Evolutionary conservation across 768 basidiomycete genomes (phyloP), one percentile per base, ranked within the genome.

Genomic region (Trichaptum fuscoviolaceum): DNA sequence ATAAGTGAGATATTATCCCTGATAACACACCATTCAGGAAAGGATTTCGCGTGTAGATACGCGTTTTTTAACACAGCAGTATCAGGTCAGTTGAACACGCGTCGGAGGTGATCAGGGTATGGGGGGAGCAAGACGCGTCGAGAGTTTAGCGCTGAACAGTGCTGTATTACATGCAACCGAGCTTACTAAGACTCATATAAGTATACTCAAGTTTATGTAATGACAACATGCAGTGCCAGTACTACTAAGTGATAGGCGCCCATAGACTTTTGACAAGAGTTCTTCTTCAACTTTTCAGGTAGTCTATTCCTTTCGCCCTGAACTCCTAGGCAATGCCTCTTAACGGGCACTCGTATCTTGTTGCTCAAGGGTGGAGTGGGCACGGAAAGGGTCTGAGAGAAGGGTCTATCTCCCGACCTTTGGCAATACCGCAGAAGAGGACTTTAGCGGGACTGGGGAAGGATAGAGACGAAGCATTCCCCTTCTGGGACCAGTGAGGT

Each of bases 401-500:
- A 15, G 95, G 92, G 7, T 90, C 93, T 63, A 87, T 95, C 52
- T 81, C 81, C 23, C 83, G 86, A 7, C 95, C 95, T 0, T 78
- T 98, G 35, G 83, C 89, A 6, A 85, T 95, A 57, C 83, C 89
- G 1, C 90, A 91, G 74, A 97, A 97, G 81, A 90, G 89, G 77
- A 92, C 84, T 5, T 80, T 96, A n/a, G 79, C 86, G 10, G 95
- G 95, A 1, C 76, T 98, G 66, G 95, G 95, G 65, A 95, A 94
- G 75, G 93, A 98, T 75, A 85, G 95, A 70, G 95, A 96, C 72
- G 95, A 96, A 71, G 93, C 94, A 0, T 95, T 95, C 74, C 95
- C 95, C 63, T 98, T 98, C 84, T 98, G 95, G 95, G 95, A 98
- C 75, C 94, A 97, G 95, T 96, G 71, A 77, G 92, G 84, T 60